Evolutionary conservation across 768 basidiomycete genomes (phyloP), one percentile per base, ranked within the genome.

Genomic region (Harrya chromipes): DNA sequence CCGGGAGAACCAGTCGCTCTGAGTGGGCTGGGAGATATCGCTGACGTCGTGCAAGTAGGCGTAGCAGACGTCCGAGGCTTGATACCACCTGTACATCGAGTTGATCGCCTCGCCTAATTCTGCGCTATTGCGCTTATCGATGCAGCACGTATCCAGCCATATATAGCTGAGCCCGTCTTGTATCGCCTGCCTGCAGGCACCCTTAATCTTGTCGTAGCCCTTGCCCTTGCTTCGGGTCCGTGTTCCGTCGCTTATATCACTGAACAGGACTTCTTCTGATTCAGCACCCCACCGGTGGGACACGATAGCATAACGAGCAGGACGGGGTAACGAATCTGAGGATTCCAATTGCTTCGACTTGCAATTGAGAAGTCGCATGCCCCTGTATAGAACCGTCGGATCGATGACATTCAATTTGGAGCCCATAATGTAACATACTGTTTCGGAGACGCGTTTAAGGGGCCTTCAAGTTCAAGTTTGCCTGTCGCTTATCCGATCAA

Each of bases 281-380:
- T 55, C 53, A 12, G 50, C 40, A 4, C 55, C 55, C 64, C 64
- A 65, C 49, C 64, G 51, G 38, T 66, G 64, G 16, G 63, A 66
- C 36, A 65, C 49, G 23, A 64, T 64, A 26, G 62, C 59, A 10
- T 66, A 64, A 14, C 6, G 39, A 19, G 46, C 24, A 26, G 35
- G 43, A 20, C 16, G 20, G 11, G 2, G 49, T n/a, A 57, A 38
- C 16, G 53, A 12, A 6, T 60, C 63, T 13, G 57, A 36, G 21
- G 54, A 10, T 8, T 60, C 63, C 13, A 63, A 36, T 24, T 55
- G 51, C 29, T 4, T 48, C 16, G 53, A 53, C 17, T 3, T 23
- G 24, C 57, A 43, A 27, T 65, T 57, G 40, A 64, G 52, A 40
- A 64, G 58, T 42, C 53, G 61, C 62, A 64, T 64, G 4, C 4